Evolutionary conservation across 148 eudicot genomes (phyloP), one percentile per base, ranked within the genome.

Genomic region (Vaccinium macrocarpon): DNA sequence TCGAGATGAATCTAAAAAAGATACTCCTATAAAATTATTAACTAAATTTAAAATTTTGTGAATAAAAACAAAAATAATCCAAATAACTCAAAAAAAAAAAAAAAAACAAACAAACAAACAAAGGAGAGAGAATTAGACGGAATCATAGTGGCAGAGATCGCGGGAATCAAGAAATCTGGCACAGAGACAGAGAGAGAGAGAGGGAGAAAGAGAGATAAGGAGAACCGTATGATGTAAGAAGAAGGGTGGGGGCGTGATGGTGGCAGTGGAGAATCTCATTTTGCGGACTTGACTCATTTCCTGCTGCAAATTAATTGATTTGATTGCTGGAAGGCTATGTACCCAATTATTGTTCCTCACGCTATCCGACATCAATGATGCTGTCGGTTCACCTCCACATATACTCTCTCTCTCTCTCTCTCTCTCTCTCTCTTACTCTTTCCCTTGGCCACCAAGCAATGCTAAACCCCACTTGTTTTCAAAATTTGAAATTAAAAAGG

Each of bases 351-450:
- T 83, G 55, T 32, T 55, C 79, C 80, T 32, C 88, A 86, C 88
- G 88, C 88, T 80, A 12, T 19, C 85, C 85, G 83, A 83, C 88
- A 86, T 21, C 68, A 86, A 86, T 86, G 23, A 86, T 86, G 8
- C 51, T 86, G 87, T 82, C 82, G 82, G 78, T 27, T 49, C 48
- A 48, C 76, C 16, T 35, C 49, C 35, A 32, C 35, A 32, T n/a
- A n/a, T n/a, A n/a, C n/a, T n/a, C n/a, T n/a, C n/a, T n/a, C n/a
- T n/a, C 35, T 32, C 35, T 32, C 35, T 32, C 35, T 2, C 35
- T 0, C 32, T 32, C 32, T 1, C 32, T 32, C 32, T 32, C 35
- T 32, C 35, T 32, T 1, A 1, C 35, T 32, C 35, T 32, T 32
- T 32, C 35, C 35, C 35, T 32, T 32, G 2, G 35, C 35, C 35